phyloP scores from a whole-genome alignment of 495 filamentous ascomycete species.

The Glutinoglossum americanum region DNA sequence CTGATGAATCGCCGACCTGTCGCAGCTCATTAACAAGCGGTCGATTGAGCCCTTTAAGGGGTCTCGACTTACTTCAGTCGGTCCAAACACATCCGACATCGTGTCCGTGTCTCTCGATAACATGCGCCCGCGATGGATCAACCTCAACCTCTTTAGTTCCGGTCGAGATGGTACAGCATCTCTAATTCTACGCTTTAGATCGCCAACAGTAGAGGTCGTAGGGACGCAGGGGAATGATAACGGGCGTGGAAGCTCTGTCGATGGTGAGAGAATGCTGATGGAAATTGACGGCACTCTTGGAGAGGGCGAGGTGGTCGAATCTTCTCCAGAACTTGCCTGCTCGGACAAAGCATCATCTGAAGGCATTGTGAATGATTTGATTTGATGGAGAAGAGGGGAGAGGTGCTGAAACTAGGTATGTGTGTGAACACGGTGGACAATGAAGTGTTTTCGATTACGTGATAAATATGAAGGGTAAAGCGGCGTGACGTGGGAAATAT shows the following conservation, averaged over 20 bases:
- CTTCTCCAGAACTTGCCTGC: neutral
- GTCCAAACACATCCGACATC: slow-evolving; percentile 16
- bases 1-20: neutral
- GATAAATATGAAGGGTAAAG: neutral
- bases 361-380: neutral
- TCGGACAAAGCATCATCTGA: neutral
- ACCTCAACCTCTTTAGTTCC: slow-evolving; percentile 17
- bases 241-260: slow-evolving; percentile 12
- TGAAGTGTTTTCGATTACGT: neutral
- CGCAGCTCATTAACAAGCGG: neutral
- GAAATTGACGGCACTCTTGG: neutral
- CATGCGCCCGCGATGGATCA: slow-evolving; percentile 20
- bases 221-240: slow-evolving; percentile 10
- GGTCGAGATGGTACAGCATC: slow-evolving; percentile 13
- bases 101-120: slow-evolving; percentile 17
- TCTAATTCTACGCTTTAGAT: slow-evolving; percentile 16
- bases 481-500: neutral
- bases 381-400: neutral
- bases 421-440: neutral
- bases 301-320: neutral
- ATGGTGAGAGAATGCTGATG: slow-evolving; percentile 13
- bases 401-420: neutral
- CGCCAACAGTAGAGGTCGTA: slow-evolving; percentile 13
- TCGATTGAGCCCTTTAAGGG: neutral
- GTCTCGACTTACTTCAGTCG: slow-evolving; percentile 9